Base-by-base conservation (phyloP, 192 early-diverging fungal species). In the Coemansia sp. region DNA sequence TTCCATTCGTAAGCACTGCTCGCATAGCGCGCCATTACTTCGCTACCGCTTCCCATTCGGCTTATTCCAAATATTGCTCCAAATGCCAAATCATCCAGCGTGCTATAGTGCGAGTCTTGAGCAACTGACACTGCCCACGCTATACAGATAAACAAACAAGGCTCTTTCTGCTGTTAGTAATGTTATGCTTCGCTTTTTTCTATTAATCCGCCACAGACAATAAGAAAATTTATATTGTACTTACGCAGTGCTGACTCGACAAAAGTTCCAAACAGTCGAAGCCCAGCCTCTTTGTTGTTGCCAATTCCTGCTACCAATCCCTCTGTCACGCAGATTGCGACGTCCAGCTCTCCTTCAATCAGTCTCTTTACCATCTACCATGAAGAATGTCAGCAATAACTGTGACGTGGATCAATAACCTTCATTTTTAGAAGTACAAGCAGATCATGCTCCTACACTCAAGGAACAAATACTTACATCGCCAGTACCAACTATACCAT, bases 271-370 rank as follows among this genome's bases (percentile, higher is more conserved):
- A 93, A 82, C 48, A 96, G 86, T 48, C 85, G 80, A 61, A 92
- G 84, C 0, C 52, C 56, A 4, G 49, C 48, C 26, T 73, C 77
- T 21, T 74, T 78, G 60, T 87, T 84, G 38, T 85, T 82, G 49
- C 81, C 86, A 51, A 85, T 84, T 23, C 69, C 79, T 21, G 79
- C 59, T 73, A 79, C 68, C 49, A 69, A 72, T 58, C 94, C 94
- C 69, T 96, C 94, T 0, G 93, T 96, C 44, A 96, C 85, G 23
- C 92, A 91, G 53, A 96, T 89, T 28, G 91, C 91, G 21, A 93
- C 66, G 73, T 96, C 91, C 27, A 95, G 49, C 22, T 88, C 82
- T 32, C 85, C 89, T 12, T 82, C 78, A 48, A 82, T 74, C 30
- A 96, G 84, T 76, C 83, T 85, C 78, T 85, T 85, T 65, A 86